Percentiles rank a stretch among this genome's conserved stretches.
Evolutionary conservation across 352 stramenopile genomes (phyloP).

Genomic region (Phytophthora quininea): DNA sequence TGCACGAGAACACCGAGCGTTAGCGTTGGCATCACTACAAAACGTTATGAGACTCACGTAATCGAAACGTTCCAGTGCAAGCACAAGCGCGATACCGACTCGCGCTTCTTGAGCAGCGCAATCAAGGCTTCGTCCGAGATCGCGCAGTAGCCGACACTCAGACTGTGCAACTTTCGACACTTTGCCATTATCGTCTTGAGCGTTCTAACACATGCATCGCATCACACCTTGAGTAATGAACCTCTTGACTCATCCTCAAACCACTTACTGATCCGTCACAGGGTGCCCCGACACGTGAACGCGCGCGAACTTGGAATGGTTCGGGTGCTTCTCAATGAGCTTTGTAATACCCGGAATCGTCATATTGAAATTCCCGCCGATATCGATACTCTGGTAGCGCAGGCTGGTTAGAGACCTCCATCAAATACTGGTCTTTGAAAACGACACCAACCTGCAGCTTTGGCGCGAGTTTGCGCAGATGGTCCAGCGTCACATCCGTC

Average conservation of each 20-base stretch:
- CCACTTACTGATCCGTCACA: slow-evolving; percentile 79
- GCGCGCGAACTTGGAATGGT: slow-evolving; percentile 89
- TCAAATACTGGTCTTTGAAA: background rate
- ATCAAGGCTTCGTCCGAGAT: slow-evolving; percentile 88
- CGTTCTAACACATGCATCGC: slow-evolving; percentile 45
- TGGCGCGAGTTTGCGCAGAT: slow-evolving; percentile 76
- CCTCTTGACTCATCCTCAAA: background rate
- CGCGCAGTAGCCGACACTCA: slow-evolving; percentile 87
- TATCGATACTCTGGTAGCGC: slow-evolving; percentile 69
- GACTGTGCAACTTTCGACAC: slow-evolving; percentile 88
- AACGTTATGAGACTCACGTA: slow-evolving; percentile 56
- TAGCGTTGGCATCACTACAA: background rate
- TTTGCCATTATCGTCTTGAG: slow-evolving; percentile 89
- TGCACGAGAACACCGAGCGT: slow-evolving; percentile 19
- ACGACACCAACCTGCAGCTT: slow-evolving; percentile 71
- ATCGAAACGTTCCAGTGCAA: slow-evolving; percentile 90
- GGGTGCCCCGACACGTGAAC: slow-evolving; percentile 86
- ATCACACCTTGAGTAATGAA: slow-evolving; percentile 2
- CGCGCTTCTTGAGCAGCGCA: slow-evolving; percentile 81
- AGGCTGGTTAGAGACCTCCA: background rate
- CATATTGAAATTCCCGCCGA: slow-evolving; percentile 92
- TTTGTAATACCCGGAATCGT: slow-evolving; percentile 86
- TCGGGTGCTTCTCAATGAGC: slow-evolving; percentile 89
- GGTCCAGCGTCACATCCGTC: slow-evolving; percentile 76
- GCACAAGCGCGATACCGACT: slow-evolving; percentile 76